These are phyloP conservation scores for Pouteria glomerata DNA, from an alignment of 148 eudicot genomes.

Conservation along the genomic window DNA sequence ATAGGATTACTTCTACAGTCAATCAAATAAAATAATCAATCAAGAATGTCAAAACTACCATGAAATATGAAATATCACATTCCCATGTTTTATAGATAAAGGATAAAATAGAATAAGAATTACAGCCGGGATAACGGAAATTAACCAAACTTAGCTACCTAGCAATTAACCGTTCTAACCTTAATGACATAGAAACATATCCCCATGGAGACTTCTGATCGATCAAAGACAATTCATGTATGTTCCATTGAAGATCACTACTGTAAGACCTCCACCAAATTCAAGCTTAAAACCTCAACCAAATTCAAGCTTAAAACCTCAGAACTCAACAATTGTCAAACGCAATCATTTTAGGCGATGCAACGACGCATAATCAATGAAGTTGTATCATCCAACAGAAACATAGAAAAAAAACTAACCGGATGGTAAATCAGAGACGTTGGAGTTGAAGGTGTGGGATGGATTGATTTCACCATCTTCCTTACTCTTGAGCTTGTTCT, in stretches of 20 bases:
- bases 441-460: neutral
- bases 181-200: neutral
- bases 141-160: neutral
- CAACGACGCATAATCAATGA: neutral
- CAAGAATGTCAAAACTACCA: neutral
- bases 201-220: neutral
- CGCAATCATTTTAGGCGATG: neutral
- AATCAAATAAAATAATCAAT: neutral
- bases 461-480: neutral
- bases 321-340: neutral
- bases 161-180: neutral
- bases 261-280: neutral
- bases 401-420: constrained; percentile 8
- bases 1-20: neutral
- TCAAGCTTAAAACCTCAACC: neutral
- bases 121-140: neutral
- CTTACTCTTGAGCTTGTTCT: neutral
- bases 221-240: neutral
- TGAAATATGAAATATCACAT: neutral
- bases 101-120: neutral
- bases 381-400: neutral
- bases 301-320: neutral
- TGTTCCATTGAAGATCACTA: neutral
- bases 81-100: neutral
- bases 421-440: constrained; percentile 6